These are phyloP conservation scores for Bipolaris victoriae DNA, from an alignment of 2,329 filamentous ascomycete genomes.

Conservation along the genomic window DNA sequence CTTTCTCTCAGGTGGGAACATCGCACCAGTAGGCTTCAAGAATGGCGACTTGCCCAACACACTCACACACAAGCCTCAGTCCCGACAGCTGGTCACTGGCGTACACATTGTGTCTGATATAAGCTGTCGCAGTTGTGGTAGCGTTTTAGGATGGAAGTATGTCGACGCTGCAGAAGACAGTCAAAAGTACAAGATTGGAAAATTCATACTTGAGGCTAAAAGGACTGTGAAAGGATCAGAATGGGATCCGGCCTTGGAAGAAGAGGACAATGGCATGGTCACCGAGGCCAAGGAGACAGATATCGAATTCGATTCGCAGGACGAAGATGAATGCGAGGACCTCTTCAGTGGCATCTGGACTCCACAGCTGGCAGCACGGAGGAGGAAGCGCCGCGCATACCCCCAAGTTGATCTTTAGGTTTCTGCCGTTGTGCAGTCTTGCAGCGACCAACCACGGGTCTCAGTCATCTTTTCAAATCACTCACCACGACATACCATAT, in stretches of 20 bases:
- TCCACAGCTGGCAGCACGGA: constrained; percentile 57
- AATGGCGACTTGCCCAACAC: constrained; percentile 62
- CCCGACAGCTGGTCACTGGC: constrained; percentile 67
- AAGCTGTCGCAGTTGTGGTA: constrained; percentile 62
- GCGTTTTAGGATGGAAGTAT: constrained; percentile 69
- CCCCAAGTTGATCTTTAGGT: constrained; percentile 1
- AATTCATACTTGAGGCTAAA: constrained; percentile 69
- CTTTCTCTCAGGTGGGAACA: constrained; percentile 19
- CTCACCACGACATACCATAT: not conserved
- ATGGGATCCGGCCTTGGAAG: constrained; percentile 57
- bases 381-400: constrained; percentile 24
- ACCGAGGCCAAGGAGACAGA: constrained; percentile 33
- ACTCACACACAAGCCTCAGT: constrained; percentile 61
- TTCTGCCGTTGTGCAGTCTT: not conserved
- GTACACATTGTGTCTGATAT: constrained; percentile 68
- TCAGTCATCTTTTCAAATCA: not conserved
- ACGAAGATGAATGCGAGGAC: constrained; percentile 71
- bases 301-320: constrained; percentile 68
- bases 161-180: constrained; percentile 65
- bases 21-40: constrained; percentile 19
- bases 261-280: constrained; percentile 22
- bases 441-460: not conserved
- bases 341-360: constrained; percentile 68
- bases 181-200: constrained; percentile 70
- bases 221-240: constrained; percentile 56